Conservation (phyloP, 2,329 filamentous ascomycete species). For the Hypoxylon rubiginosum region DNA sequence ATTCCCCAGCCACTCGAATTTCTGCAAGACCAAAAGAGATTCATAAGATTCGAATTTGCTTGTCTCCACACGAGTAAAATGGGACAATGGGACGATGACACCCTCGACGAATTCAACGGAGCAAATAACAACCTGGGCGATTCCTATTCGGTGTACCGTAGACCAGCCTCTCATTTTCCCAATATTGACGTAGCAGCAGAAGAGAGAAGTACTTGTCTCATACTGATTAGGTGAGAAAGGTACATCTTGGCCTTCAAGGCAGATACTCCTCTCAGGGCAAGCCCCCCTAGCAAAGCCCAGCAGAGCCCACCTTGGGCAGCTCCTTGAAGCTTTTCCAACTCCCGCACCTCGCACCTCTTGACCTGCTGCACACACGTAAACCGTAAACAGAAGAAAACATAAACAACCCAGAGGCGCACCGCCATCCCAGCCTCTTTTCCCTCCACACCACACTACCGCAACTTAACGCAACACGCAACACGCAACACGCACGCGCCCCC, state of each 20-base stretch:
- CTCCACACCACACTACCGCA: conserved; percentile 16
- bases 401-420: conserved; percentile 49
- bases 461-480: conserved; percentile 2
- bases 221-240: background rate
- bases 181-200: conserved; percentile 15
- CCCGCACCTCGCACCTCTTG: conserved; percentile 27
- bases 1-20: conserved; percentile 33
- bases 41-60: conserved; percentile 12
- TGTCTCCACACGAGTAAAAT: conserved; percentile 31
- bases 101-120: conserved; percentile 10
- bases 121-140: conserved; percentile 22
- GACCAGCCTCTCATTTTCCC: background rate
- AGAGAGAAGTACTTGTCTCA: background rate
- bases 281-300: background rate
- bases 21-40: conserved; percentile 4
- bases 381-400: conserved; percentile 50
- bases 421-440: conserved; percentile 27
- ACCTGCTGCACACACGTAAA: too few relatives aligned
- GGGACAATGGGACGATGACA: conserved; percentile 43
- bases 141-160: conserved; percentile 28
- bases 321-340: conserved; percentile 6
- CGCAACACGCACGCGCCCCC: conserved; percentile 36
- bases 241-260: background rate
- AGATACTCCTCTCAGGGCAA: background rate
- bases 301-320: background rate